Evolutionary conservation across 1,284 basidiomycete species (phyloP), one percentile per base, ranked within the genome.

Genomic region (Marasmius fiardii): DNA sequence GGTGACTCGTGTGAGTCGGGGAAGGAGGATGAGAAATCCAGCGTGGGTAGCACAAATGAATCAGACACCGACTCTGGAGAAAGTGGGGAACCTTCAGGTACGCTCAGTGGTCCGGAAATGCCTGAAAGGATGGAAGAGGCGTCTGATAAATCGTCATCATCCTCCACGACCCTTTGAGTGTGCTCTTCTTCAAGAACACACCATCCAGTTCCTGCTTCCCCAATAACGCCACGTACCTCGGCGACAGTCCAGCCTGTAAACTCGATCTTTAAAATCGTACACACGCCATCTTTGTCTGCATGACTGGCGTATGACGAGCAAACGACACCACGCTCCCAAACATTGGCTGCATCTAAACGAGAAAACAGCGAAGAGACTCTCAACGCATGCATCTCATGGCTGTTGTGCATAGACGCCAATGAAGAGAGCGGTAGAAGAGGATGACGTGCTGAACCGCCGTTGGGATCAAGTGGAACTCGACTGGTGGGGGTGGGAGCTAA

Each of bases 161-260:
- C 69, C 28, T 68, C 66, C 54, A 58, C 47, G 21, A 59, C 49
- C 16, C 33, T 34, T 16, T 26, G 16, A 1, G 8, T 41, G 39
- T 66, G 59, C 1, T 77, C 71, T 68, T 90, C 87, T 64, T 88
- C 82, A 11, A 90, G 65, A 0, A 77, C 74, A 70, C 87, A 91
- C 88, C 89, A 91, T 0, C 84, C 85, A 4, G 74, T 79, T 18
- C 83, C 81, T 31, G 80, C 81, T 65, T 88, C 83, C 12, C 88
- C 88, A 18, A 90, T 76, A 24, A 90, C 76, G 45, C 77, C 67
- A 39, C 85, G 73, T 4, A 92, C 88, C 53, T 79, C 77, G 12
- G 69, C 71, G 55, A 75, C 77, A 1, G 77, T 79, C 89, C 90
- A 92, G 1, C 89, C 89, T 11, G 70, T 67, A 64, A 92, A 90